Conservation (phyloP, 176 grass and related monocot species). For the sorghum (Sorghum bicolor) region Sorghum_bicolor_NCBIv3 NC_012873.2:54590501-54591000, state of each 20-base stretch:
- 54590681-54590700: slow-evolving; percentile 45
- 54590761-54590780: slow-evolving; percentile 44
- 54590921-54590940: slow-evolving; percentile 61
- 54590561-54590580: not conserved
- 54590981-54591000: slow-evolving; percentile 45
- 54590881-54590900: slow-evolving; percentile 42
- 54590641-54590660: slow-evolving; percentile 42
- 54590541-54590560: slow-evolving; percentile 47
- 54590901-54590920: slow-evolving; percentile 49
- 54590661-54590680: slow-evolving; percentile 53
- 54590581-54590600: slow-evolving; percentile 26
- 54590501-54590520: slow-evolving; percentile 40
- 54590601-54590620: slow-evolving; percentile 56
- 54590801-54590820: slow-evolving; percentile 53
- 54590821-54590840: slow-evolving; percentile 55
- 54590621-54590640: slow-evolving; percentile 44
- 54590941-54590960: slow-evolving; percentile 44
- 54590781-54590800: slow-evolving; percentile 48
- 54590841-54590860: slow-evolving; percentile 47
- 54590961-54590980: slow-evolving; percentile 53
- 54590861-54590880: slow-evolving; percentile 49
- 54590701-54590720: slow-evolving; percentile 45
- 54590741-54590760: slow-evolving; percentile 34
- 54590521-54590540: slow-evolving; percentile 44
- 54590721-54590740: slow-evolving; percentile 55